These are phyloP conservation scores for Cryptococcus floricola DNA, from an alignment of 1,284 basidiomycete genomes.

Conservation along the genomic window DNA sequence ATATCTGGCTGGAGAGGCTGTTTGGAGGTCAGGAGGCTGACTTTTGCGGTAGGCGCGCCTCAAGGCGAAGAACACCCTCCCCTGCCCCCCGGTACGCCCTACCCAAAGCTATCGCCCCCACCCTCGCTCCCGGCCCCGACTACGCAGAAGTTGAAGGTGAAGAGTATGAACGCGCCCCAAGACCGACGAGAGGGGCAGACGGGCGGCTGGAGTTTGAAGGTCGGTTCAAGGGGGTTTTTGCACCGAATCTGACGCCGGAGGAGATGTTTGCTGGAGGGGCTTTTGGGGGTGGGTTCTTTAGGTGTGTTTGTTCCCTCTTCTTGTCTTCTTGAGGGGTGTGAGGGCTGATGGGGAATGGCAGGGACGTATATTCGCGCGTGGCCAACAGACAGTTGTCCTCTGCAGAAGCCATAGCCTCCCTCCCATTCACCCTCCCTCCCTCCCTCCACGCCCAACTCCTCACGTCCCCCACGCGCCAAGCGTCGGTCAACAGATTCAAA, in stretches of 20 bases:
- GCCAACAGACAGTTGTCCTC: conserved; percentile 20
- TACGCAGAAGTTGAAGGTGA: conserved; percentile 1
- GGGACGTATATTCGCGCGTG: conserved; percentile 37
- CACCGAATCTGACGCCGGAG: conserved; percentile 52
- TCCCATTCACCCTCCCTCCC: conserved; percentile 24
- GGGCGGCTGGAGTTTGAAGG: conserved; percentile 49
- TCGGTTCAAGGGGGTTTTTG: conserved; percentile 44
- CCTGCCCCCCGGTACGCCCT: not conserved
- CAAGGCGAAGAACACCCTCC: conserved; percentile 11
- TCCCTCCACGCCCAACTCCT: conserved; percentile 15
- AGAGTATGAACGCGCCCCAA: conserved; percentile 15
- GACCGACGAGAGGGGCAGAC: conserved; percentile 30
- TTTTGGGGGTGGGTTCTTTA: conserved; percentile 51
- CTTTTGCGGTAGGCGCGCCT: not conserved
- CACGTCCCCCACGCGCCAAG: conserved; percentile 34
- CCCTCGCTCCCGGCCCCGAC: conserved; percentile 10
- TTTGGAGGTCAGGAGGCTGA: not conserved
- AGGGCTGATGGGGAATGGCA: conserved; percentile 2
- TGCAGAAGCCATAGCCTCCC: conserved; percentile 14
- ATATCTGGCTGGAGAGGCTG: too few species aligned
- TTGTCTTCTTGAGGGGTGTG: not conserved
- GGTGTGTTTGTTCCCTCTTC: conserved; percentile 30
- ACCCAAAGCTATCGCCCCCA: conserved; percentile 9
- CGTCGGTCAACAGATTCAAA: conserved; percentile 46
- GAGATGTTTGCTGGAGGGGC: conserved; percentile 51